These are phyloP conservation scores for Neonectria punicea DNA, from an alignment of 2,329 filamentous ascomycete genomes.

Conservation along the genomic window DNA sequence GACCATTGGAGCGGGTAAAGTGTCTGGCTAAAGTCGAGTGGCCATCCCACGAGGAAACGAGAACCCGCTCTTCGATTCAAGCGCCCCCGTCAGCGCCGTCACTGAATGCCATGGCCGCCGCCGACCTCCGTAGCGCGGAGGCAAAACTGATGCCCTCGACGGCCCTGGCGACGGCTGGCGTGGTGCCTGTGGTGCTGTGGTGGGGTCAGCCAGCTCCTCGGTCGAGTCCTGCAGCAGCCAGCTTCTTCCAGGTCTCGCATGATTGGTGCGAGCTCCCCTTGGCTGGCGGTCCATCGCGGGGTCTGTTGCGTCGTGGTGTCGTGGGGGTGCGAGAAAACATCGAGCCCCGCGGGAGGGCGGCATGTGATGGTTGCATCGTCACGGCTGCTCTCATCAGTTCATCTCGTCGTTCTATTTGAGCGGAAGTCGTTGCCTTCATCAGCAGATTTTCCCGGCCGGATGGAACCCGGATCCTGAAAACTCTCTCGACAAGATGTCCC, in stretches of 20 bases:
- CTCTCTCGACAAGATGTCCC: slow-evolving; percentile 2
- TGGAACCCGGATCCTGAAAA: slow-evolving; percentile 17
- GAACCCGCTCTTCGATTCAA: slow-evolving; percentile 6
- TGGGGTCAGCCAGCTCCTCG: slow-evolving; percentile 7
- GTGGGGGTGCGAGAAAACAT: slow-evolving; percentile 10
- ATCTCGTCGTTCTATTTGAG: slow-evolving; percentile 37
- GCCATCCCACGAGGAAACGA: not conserved
- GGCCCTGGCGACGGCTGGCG: not conserved
- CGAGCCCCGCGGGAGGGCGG: not conserved
- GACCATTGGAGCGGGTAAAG: slow-evolving; percentile 31
- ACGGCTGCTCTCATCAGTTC: slow-evolving; percentile 25
- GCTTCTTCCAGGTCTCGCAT: not conserved
- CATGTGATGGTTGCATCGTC: slow-evolving; percentile 31
- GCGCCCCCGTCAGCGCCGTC: slow-evolving; percentile 26
- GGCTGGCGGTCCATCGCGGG: slow-evolving; percentile 24
- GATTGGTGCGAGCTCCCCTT: slow-evolving; percentile 19
- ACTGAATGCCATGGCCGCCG: slow-evolving; percentile 19
- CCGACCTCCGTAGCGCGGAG: slow-evolving; percentile 28
- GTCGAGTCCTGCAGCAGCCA: slow-evolving; percentile 1
- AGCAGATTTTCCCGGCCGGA: slow-evolving; percentile 34
- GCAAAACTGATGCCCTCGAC: slow-evolving; percentile 1
- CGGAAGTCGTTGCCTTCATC: slow-evolving; percentile 31
- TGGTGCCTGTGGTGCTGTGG: not conserved
- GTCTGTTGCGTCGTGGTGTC: slow-evolving; percentile 19
- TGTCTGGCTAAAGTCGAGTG: slow-evolving; percentile 23